These are phyloP conservation scores for Xylaria sp. DNA, from an alignment of 495 filamentous ascomycete genomes.

Conservation along the genomic window DNA sequence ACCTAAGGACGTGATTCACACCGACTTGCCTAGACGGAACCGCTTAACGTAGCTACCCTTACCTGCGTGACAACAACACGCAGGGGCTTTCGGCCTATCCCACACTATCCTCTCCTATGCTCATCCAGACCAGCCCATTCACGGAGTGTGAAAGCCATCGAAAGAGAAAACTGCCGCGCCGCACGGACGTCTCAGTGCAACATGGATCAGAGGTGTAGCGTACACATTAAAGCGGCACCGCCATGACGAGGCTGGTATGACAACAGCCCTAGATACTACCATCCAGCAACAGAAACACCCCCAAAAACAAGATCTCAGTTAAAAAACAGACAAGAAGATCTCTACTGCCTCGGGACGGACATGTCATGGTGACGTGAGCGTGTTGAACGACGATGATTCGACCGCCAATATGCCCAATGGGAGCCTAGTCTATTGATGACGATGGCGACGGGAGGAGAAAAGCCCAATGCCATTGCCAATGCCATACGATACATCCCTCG, in stretches of 20 bases:
- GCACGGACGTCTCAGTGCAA: neutral
- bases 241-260: neutral
- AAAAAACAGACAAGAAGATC: neutral
- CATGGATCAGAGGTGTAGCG: neutral
- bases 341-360: too few species aligned
- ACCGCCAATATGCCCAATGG: neutral
- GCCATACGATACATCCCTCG: neutral
- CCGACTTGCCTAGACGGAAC: neutral
- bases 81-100: too few species aligned
- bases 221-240: neutral
- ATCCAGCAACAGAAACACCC: too few species aligned
- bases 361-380: too few species aligned
- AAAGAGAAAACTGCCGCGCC: neutral
- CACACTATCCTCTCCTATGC: neutral
- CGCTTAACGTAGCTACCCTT: slow-evolving; percentile 8
- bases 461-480: too few species aligned
- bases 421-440: neutral
- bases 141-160: neutral
- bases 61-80: too few species aligned
- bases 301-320: too few species aligned
- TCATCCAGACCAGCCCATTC: neutral
- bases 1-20: neutral
- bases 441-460: too few species aligned
- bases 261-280: too few species aligned
- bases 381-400: too few species aligned